Evolutionary conservation across 202 grass and related monocot species (phyloP).

Genomic region (Elaeis oleifera): DNA sequence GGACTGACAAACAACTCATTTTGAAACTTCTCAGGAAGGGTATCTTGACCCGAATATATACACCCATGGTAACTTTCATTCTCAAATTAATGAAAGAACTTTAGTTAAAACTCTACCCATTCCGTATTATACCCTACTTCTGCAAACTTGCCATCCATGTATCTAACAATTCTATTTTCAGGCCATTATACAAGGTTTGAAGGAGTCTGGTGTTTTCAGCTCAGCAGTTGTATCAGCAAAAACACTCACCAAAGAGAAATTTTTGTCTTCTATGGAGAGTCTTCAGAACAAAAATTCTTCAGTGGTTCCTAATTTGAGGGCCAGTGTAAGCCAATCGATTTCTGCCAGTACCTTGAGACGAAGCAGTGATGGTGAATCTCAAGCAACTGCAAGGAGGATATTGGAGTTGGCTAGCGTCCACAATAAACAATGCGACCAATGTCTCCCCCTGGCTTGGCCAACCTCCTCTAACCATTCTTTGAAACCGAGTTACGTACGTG

Average conservation of each 20-base stretch:
- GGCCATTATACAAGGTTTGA: conserved; percentile 89
- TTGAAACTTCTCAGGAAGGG: conserved; percentile 91
- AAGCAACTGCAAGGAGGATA: conserved; percentile 63
- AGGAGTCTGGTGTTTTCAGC: conserved; percentile 77
- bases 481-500: too few relatives aligned
- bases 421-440: conserved; percentile 54
- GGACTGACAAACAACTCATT: conserved; percentile 78
- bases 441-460: conserved; percentile 51
- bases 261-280: conserved; percentile 23
- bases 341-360: not conserved
- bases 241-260: conserved; percentile 38
- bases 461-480: not conserved
- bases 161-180: conserved; percentile 14
- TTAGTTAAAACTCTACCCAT: too few relatives aligned
- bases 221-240: conserved; percentile 66
- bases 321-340: conserved; percentile 7
- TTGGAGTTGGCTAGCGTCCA: conserved; percentile 45
- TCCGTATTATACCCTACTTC: too few relatives aligned
- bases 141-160: not conserved
- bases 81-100: not conserved
- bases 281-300: conserved; percentile 30
- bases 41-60: conserved; percentile 85
- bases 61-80: conserved; percentile 63
- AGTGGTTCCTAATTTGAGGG: conserved; percentile 25
- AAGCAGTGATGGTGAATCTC: conserved; percentile 21